Evolutionary conservation across 768 basidiomycete genomes (phyloP), one percentile per base, ranked within the genome.

Genomic region (Amylocystis lapponica): DNA sequence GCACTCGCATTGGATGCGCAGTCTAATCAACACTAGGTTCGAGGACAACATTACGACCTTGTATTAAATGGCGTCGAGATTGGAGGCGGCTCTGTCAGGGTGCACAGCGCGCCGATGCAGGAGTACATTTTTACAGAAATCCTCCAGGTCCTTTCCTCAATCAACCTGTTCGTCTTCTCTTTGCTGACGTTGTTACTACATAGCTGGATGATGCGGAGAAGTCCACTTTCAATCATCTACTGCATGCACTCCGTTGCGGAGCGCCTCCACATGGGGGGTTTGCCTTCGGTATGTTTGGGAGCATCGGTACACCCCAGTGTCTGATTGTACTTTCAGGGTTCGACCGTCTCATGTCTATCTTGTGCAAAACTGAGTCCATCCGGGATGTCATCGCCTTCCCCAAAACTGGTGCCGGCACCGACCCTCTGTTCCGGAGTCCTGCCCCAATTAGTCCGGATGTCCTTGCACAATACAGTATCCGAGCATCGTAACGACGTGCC

Each of bases 351-450:
- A 86, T 96, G 79, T 75, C 92, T 11, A 92, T 94, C 50, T 74
- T 97, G 3, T 93, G 90, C 69, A 79, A 81, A 49, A 77, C 90
- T 3, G 75, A 77, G 46, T 91, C 91, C 29, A 97, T 97, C 53
- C 76, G 91, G 48, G 92, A 96, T 55, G 94, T 97, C 51, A 95
- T 97, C 51, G 94, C 94, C 16, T 97, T 97, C 69, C 94, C 94
- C 8, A 97, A 97, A 70, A 85, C 86, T 7, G 78, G 80, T 30
- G 77, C 68, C 46, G 93, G 94, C 5, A 75, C 80, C 19, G 94
- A 97, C 65, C 77, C 82, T 32, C 78, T 95, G 29, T 93, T 96
- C 73, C 85, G 80, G 64, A 91, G 90, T 63, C 94, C 94, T 30
- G 80, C 87, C 11, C 54, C 74, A 14, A 71, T 81, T 43, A 56